Base-by-base conservation (phyloP, 1,139 yeast genomes). In the Saccharomyces hybrid region DNA sequence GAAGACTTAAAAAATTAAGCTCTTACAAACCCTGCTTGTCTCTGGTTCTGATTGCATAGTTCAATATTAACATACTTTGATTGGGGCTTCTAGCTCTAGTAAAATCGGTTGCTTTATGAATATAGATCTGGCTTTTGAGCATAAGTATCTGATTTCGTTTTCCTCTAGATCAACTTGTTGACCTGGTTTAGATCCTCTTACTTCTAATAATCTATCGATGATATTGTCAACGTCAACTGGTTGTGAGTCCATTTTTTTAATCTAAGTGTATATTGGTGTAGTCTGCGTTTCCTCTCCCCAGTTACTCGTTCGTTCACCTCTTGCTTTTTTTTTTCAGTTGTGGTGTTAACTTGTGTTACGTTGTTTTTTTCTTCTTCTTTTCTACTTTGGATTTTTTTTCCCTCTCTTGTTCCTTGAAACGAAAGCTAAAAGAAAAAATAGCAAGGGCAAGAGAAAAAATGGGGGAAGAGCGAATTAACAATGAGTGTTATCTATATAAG, bases 131-230 rank as follows among this genome's bases (percentile, higher is more conserved):
- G 99, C 98, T 74, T 90, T 91, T 61, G 97, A 91, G 77, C 99
- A 93, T 60, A 93, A 84, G 74, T 82, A 93, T 67, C 96, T 85
- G 71, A 93, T 93, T 75, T 93, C 99, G 70, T 83, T 89, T 73
- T 93, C 99, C 64, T 87, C 88, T 59, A 93, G 80, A 59, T 90
- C 89, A 51, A 93, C 99, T 71, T 90, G 97, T 72, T 89, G 91
- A 50, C 99, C 99, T 27, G 99, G 99, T 73, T 97, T 85, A 59
- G 96, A 88, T 60, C 99, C 99, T 74, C 99, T 84, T 53, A 93
- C 99, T 73, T 93, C 99, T 65, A 93, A 79, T 69, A 93, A 82
- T 79, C 98, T 84, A 76, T 93, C 98, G 72, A 93, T 95, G 68
- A 93, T 91, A 67, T 96, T 89, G 73, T 93, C 99, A 69, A 93